Evolutionary conservation across 352 stramenopile species (phyloP), one percentile per base, ranked within the genome.

Genomic region (Pythium utonaiense): DNA sequence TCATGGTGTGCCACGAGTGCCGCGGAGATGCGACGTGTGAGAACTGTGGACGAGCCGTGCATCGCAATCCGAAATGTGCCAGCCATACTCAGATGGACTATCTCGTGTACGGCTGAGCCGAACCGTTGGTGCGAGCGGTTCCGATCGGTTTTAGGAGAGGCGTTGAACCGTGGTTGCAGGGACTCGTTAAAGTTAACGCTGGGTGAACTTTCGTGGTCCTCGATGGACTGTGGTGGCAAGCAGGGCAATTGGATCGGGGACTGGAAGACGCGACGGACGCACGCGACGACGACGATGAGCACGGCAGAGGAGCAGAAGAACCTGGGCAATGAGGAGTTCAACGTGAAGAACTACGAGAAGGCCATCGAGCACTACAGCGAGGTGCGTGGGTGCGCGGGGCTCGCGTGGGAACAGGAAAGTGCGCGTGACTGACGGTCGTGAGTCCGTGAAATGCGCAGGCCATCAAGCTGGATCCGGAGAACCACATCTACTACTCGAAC

Each of bases 401-500:
- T 1, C 27, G 3, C 22, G n/a, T 16, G 25, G 22, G 30, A 3
- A 31, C 3, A 3, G 17, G 27, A 44, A 12, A 28, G 28, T 7
- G 17, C 40, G 14, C 17, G 25, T 3, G 48, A 41, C 17, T 34
- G 2, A 54, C 28, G n/a, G n/a, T n/a, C n/a, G n/a, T 19, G 22
- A 12, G 47, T 1, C 17, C 33, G 24, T 24, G 34, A 19, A 21
- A 14, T n/a, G 13, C 9, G 10, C 60, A 93, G 82, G 81, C 84
- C n/a, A 93, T 93, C 36, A 74, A 71, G 33, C 66, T 93, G 34
- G 72, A 88, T 52, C 74, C 84, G 10, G 72, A 78, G 31, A 93
- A 86, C 66, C 76, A 85, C 70, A 80, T 93, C 45, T 93, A 91
- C 69, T 93, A 93, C 71, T 93, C 84, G 27, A 93, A 93, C 67